Evolutionary conservation across 495 filamentous ascomycete genomes (phyloP), one percentile per base, ranked within the genome.

Genomic region (Neurospora sp.): DNA sequence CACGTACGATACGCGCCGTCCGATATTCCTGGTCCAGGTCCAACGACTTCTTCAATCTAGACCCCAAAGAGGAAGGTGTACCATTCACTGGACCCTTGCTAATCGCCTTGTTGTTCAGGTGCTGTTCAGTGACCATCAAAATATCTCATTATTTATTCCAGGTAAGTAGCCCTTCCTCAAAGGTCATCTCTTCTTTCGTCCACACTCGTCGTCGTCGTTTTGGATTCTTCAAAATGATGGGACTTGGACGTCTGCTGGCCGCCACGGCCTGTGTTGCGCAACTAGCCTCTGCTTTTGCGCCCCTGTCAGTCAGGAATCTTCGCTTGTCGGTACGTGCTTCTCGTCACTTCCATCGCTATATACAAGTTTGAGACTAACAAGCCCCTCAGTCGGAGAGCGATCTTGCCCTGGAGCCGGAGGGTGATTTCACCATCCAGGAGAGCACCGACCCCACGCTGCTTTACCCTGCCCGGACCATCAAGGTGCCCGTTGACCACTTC

Each of bases 401-500:
- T 65, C 53, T 65, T 61, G 53, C 53, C 6, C 14, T 61, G 53
- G 53, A 61, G 7, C 53, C 53, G 1, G 53, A 65, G 53, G 53
- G 53, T 37, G 53, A 65, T 65, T 37, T 35, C 27, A 65, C 53
- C 53, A 69, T 22, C 12, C 38, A 70, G 41, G 69, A 44, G 71
- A 73, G 39, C 16, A 38, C 68, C 27, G 71, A 75, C 27, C 74
- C 75, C 3, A 40, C 73, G 7, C 27, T 68, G 4, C 53, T 76
- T 31, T 80, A 80, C 59, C 78, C 75, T 59, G 73, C 78, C 16
- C 83, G 90, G 81, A 90, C 89, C 75, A 79, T 94, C 75, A 85
- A 87, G 7, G 88, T 89, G 2, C 91, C 91, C 27, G 82, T 93
- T 41, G 91, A 94, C 80, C 90, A 93, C 75, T 94, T 92, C 83